phyloP scores from a whole-genome alignment of 23 red algal species.

The Gracilaria vermiculophylla region DNA sequence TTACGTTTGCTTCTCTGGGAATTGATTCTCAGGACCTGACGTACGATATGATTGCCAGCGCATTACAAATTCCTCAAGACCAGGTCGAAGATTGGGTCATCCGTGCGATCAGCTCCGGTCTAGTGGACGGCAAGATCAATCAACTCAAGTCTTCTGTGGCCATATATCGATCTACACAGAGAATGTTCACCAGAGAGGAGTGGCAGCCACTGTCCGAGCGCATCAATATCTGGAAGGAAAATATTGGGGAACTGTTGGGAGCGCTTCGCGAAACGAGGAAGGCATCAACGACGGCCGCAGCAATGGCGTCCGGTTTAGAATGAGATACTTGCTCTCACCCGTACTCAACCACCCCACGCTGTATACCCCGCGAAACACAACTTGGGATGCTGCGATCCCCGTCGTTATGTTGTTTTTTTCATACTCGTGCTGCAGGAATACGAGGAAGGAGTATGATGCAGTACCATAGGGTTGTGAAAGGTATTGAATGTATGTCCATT shows the following conservation, averaged over 20 bases:
- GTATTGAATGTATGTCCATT: not conserved
- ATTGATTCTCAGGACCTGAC: slow-evolving; percentile 67
- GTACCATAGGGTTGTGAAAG: not conserved
- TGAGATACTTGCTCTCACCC: not conserved
- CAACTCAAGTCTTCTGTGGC: slow-evolving; percentile 76
- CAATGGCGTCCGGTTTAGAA: slow-evolving; percentile 21
- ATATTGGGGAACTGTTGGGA: slow-evolving; percentile 71
- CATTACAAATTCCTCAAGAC: slow-evolving; percentile 69
- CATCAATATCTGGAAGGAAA: slow-evolving; percentile 85
- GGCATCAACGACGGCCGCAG: slow-evolving; percentile 26
- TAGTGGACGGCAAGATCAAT: slow-evolving; percentile 91
- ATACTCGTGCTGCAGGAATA: not conserved
- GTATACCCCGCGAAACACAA: not conserved
- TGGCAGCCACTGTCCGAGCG: slow-evolving; percentile 82
- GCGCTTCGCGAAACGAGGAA: slow-evolving; percentile 65
- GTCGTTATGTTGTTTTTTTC: not conserved
- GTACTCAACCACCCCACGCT: not conserved
- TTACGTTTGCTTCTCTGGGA: slow-evolving; percentile 78
- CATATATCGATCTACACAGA: slow-evolving; percentile 80
- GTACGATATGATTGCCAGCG: slow-evolving; percentile 71
- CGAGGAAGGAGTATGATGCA: not conserved
- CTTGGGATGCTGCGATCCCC: not conserved
- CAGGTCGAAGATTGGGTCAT: slow-evolving; percentile 92
- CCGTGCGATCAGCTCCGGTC: slow-evolving; percentile 73
- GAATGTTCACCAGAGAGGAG: slow-evolving; percentile 87